Evolutionary conservation across 1,139 yeast species (phyloP), one percentile per base, ranked within the genome.

Genomic region (Nakaseomyces glabratus): DNA sequence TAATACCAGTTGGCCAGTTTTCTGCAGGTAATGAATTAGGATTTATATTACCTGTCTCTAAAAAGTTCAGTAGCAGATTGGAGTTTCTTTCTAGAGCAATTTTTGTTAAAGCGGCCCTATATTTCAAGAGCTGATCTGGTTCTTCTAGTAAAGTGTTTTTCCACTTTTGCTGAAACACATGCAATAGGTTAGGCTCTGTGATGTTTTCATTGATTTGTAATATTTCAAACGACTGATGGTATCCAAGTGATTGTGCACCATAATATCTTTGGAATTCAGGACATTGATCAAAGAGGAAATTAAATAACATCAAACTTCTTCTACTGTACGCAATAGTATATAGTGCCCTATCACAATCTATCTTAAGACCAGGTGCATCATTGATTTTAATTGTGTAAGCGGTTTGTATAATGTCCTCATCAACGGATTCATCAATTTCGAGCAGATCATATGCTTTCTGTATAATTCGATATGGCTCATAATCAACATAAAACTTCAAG

Each of bases 1-100:
- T 84, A 51, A 90, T 67, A 0, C 97, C 98, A 4, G 86, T 84
- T 0, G 97, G 97, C 74, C 86, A 76, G 35, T 75, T 71, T 24
- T 71, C 77, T 0, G 76, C 59, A 0, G 85, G 80, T 19, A 81
- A 58, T 14, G 74, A 60, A 8, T 68, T 62, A 0, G 81, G 69
- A 50, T 79, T 84, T 24, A 80, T 62, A 21, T 66, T 61, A 0
- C 93, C 93, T 0, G 72, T 66, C 24, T 61, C 60, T 28, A 79
- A 55, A 47, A 67, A 81, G 16, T 74, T 67, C 8, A 53, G 49
- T 14, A 81, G 65, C 10, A 78, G 58, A 32, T 69, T 68, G 2
- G 82, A 73, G 20, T 70, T 65, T 41, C 68, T 67, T 8, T 59
- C 55, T 5, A 60, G 58, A 0, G 76, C 76, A 31, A 79, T 58